These are phyloP conservation scores for Fraxinus quadrangulata DNA, from an alignment of 257 asterid genomes.

Conservation along the genomic window DNA sequence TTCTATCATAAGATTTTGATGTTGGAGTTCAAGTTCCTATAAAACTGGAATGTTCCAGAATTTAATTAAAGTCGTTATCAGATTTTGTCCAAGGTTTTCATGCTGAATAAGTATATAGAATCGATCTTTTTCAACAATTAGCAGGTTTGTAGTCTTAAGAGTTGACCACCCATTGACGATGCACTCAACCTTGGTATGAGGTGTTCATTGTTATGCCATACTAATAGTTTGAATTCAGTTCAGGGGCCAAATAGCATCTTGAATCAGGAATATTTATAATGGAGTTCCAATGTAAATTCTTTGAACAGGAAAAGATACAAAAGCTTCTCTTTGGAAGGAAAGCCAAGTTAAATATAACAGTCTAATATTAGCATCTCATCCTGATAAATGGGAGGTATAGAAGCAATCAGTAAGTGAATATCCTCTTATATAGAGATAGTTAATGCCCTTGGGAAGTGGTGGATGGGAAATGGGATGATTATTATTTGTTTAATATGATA, in stretches of 20 bases:
- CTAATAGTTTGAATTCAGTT: not conserved
- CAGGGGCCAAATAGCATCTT: not conserved
- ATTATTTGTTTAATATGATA: not conserved
- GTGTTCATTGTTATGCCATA: not conserved
- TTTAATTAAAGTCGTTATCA: not conserved
- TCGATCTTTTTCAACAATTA: not conserved
- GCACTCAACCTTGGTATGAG: not conserved
- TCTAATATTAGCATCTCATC: not conserved
- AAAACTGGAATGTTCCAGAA: not conserved
- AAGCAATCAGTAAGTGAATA: not conserved
- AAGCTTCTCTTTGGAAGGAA: not conserved
- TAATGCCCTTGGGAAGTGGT: not conserved
- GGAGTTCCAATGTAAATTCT: not conserved
- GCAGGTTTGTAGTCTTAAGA: not conserved
- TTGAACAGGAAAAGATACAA: not conserved
- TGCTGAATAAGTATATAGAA: not conserved
- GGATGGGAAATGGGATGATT: not conserved
- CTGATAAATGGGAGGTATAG: not conserved
- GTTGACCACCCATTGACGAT: not conserved
- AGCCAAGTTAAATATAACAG: not conserved
- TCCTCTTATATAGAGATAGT: not conserved
- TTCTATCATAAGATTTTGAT: not conserved
- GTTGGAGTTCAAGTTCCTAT: not conserved
- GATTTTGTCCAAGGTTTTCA: not conserved
- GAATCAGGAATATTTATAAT: not conserved